Evolutionary conservation across 768 basidiomycete species (phyloP).

Genomic region (Suillus subalutaceus): DNA sequence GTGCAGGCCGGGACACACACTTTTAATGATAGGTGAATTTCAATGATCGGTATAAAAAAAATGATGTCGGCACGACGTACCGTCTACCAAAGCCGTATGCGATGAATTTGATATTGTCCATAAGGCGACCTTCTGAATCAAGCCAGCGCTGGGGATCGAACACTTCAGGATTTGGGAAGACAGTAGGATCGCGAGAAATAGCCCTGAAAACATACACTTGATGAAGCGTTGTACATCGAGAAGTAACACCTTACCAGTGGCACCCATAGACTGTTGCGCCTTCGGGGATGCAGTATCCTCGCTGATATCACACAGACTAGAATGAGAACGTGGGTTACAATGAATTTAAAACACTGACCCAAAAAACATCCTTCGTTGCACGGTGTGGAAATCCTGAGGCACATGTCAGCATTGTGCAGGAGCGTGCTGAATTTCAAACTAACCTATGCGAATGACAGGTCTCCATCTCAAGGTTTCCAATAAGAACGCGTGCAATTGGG

Average conservation of each 20-base stretch:
- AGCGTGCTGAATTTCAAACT: background rate
- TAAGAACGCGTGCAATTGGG: background rate
- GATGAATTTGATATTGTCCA: background rate
- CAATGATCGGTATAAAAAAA: background rate
- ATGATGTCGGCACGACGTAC: background rate
- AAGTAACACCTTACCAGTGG: background rate
- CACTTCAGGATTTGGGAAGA: constrained; percentile 52
- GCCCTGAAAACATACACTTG: background rate
- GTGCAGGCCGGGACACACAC: constrained; percentile 64
- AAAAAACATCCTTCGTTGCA: background rate
- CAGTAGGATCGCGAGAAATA: constrained; percentile 23
- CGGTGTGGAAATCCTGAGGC: constrained; percentile 1
- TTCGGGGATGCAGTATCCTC: background rate
- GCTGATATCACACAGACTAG: background rate
- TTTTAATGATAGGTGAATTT: constrained; percentile 16
- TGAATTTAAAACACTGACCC: background rate
- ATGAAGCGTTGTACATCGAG: background rate
- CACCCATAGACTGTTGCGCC: background rate
- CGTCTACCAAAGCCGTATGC: background rate
- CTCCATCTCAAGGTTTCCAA: background rate
- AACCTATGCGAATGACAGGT: constrained; percentile 1
- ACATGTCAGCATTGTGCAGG: background rate
- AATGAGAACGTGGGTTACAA: background rate
- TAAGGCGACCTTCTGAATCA: background rate
- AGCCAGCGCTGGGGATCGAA: constrained; percentile 66